phyloP scores from a whole-genome alignment of 1,284 basidiomycete species.

The Pulchroboletus neoregius region DNA sequence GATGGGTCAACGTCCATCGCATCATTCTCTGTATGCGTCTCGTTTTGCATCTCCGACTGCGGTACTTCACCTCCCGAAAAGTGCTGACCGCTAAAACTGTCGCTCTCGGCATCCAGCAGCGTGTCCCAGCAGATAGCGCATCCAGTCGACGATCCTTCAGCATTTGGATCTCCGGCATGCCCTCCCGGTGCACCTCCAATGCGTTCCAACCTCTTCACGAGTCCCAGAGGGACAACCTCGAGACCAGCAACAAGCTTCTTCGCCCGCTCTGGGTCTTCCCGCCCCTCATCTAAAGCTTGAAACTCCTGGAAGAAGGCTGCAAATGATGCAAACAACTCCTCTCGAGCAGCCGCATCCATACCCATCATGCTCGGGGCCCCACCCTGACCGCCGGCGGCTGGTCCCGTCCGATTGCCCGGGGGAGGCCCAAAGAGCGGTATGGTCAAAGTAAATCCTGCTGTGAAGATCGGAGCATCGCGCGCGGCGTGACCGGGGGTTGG shows the following conservation, averaged over 20 bases:
- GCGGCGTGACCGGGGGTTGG: conserved; percentile 19
- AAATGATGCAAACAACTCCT: conserved; percentile 30
- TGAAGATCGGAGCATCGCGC: conserved; percentile 24
- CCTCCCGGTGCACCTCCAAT: conserved; percentile 45
- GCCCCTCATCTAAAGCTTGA: conserved; percentile 37
- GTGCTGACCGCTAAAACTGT: conserved; percentile 33
- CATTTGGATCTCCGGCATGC: conserved; percentile 36
- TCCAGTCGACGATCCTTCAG: conserved; percentile 37
- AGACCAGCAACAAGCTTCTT: conserved; percentile 57
- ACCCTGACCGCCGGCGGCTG: conserved; percentile 6
- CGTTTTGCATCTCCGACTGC: not conserved
- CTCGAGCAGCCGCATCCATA: conserved; percentile 25
- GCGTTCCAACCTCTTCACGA: conserved; percentile 62
- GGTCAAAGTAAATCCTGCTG: conserved; percentile 32
- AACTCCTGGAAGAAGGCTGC: conserved; percentile 33
- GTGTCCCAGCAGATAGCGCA: conserved; percentile 77
- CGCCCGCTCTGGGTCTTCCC: conserved; percentile 64
- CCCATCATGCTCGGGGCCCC: conserved; percentile 1
- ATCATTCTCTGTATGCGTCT: conserved; percentile 3
- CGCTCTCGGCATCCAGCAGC: conserved; percentile 50
- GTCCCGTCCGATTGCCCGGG: conserved; percentile 7
- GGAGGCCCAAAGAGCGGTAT: conserved; percentile 29
- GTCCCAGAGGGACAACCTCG: conserved; percentile 59
- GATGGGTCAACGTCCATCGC: conserved; percentile 24
- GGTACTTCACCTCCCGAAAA: conserved; percentile 19